These are phyloP conservation scores for Amanita rubescens DNA, from an alignment of 768 basidiomycete genomes.

Conservation along the genomic window DNA sequence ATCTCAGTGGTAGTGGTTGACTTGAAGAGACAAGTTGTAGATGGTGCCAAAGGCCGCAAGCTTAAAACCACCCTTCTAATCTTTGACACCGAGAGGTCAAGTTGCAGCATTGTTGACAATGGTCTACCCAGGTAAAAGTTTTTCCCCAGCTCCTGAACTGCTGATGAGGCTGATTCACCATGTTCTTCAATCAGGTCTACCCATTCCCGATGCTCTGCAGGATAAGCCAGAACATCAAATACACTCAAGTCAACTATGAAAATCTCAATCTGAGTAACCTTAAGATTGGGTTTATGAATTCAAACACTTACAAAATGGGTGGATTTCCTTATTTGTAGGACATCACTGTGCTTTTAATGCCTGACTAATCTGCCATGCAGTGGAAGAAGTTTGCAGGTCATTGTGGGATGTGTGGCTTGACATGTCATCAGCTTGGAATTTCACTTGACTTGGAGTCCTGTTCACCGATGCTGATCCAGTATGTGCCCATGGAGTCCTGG, in stretches of 20 bases:
- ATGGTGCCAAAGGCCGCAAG: slow-evolving; percentile 4
- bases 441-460: too few species aligned
- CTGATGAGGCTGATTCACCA: neutral
- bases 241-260: neutral
- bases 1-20: neutral
- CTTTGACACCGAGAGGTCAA: neutral
- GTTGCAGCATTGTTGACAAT: neutral
- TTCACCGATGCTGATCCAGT: neutral
- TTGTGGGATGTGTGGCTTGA: neutral
- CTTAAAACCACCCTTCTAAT: slow-evolving; percentile 7
- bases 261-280: neutral
- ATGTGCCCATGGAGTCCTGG: neutral
- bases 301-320: neutral
- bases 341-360: neutral
- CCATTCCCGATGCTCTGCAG: neutral
- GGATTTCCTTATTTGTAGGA: slow-evolving; percentile 2
- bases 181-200: neutral
- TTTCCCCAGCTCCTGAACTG: neutral
- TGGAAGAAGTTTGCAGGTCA: neutral
- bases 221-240: neutral
- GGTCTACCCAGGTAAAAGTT: neutral
- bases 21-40: slow-evolving; percentile 5
- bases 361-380: neutral
- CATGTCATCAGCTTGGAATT: neutral
- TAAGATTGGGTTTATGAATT: neutral